Evolutionary conservation across 2,329 filamentous ascomycete species (phyloP), one percentile per base, ranked within the genome.

Genomic region (Camptophora hylomeconis): DNA sequence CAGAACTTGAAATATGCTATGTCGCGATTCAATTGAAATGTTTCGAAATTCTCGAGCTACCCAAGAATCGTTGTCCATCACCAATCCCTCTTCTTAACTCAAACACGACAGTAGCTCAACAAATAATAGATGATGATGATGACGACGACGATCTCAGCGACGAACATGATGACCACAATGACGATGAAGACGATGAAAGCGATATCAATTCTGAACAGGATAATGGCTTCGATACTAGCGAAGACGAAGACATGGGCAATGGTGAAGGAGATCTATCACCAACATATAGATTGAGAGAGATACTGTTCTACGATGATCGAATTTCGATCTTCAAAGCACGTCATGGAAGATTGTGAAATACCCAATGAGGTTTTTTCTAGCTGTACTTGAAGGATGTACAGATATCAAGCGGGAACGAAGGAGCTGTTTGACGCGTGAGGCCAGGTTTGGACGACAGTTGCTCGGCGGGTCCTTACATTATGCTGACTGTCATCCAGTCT

Each of bases 231-330:
- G 53, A 56, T 9, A 67, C 70, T 37, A 65, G 62, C 4, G 48
- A 59, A 39, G 61, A 65, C 19, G 64, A 64, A 12, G 57, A 58
- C 5, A 17, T 28, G 11, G 31, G 34, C 19, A 26, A 29, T 21
- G 31, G 33, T 6, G 55, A 61, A 19, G 45, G 42, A 13, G 42
- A 44, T 10, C 47, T 53, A 20, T 43, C 42, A 35, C 48, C 45
- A 11, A 44, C 44, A 5, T 63, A 86, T 35, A 65, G 72, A 31
- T 57, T 87, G 40, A 63, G 79, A 37, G 80, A 87, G 58, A 87
- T 89, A 39, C 53, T 86, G 38, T 87, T 83, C 52, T 86, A 83
- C 45, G 81, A 87, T 49, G 80, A 87, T 49, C 81, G 82, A 53
- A 72, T 83, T 30, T 73, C 77, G 16, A 75, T 87, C 33, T 87